phyloP scores from a whole-genome alignment of 768 basidiomycete genomes.

The Rhizopogon sp. region DNA sequence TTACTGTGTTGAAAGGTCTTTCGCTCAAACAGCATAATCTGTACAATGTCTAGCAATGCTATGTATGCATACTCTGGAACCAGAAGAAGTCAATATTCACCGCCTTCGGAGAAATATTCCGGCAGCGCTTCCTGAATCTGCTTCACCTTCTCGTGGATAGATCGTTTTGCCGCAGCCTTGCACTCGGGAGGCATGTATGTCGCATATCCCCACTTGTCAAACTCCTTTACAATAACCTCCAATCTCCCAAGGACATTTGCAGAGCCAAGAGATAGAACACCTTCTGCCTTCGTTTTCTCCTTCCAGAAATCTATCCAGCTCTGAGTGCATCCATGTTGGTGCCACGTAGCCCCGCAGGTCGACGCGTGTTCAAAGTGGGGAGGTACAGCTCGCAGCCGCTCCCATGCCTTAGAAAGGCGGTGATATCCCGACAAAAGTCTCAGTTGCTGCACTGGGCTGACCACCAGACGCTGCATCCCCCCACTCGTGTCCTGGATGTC shows the following conservation, averaged over 20 bases:
- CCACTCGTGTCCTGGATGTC: conserved; percentile 28
- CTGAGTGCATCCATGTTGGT: conserved; percentile 66
- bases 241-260: conserved; percentile 68
- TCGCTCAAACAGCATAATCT: background rate
- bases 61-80: background rate
- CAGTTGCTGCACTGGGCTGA: conserved; percentile 55
- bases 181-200: conserved; percentile 82
- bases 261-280: conserved; percentile 51
- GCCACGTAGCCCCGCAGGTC: conserved; percentile 64
- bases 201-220: conserved; percentile 64
- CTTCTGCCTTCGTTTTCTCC: conserved; percentile 61
- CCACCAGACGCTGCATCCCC: conserved; percentile 42
- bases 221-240: conserved; percentile 58
- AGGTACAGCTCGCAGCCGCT: conserved; percentile 51
- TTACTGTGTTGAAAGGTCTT: background rate
- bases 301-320: conserved; percentile 80
- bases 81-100: conserved; percentile 21
- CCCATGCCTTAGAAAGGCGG: conserved; percentile 64
- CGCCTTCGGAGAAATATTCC: conserved; percentile 49
- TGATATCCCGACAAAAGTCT: conserved; percentile 68
- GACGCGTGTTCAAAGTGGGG: conserved; percentile 61
- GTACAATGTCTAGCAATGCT: background rate
- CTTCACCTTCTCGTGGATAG: conserved; percentile 51
- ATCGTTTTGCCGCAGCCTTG: conserved; percentile 50
- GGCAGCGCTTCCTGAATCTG: conserved; percentile 54